Conservation (phyloP, 2,329 filamentous ascomycete species). For the Fusarium concolor region DNA sequence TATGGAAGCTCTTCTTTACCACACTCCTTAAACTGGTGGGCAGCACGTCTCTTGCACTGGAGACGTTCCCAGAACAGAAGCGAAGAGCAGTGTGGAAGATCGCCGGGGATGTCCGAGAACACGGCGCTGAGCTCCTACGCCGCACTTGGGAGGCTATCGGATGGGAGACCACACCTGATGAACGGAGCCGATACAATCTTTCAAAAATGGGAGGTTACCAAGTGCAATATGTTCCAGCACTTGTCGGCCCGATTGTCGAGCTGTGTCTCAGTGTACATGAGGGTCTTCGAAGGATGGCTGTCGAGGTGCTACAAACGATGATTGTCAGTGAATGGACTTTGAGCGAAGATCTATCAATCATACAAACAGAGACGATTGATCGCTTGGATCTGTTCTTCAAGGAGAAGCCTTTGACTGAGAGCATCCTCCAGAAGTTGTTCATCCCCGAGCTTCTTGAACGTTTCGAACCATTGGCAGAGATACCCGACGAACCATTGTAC, state of each 20-base stretch:
- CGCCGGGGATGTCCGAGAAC: conserved; percentile 92
- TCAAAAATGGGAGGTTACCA: conserved; percentile 94
- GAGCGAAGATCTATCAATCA: conserved; percentile 88
- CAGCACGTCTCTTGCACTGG: conserved; percentile 87
- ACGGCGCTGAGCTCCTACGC: conserved; percentile 86
- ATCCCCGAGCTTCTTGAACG: conserved; percentile 84
- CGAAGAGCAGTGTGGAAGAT: conserved; percentile 98
- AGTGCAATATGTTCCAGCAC: conserved; percentile 94
- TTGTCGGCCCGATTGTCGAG: conserved; percentile 92
- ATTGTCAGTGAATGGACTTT: conserved; percentile 98
- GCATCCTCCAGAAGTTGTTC: conserved; percentile 91
- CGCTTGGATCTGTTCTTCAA: conserved; percentile 92
- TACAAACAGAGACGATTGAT: conserved; percentile 97
- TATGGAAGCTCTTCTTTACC: conserved; percentile 95
- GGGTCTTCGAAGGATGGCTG: conserved; percentile 87
- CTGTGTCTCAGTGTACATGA: conserved; percentile 96
- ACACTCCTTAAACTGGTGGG: conserved; percentile 90
- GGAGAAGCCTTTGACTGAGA: conserved; percentile 86
- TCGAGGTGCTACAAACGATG: conserved; percentile 96
- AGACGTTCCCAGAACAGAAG: conserved; percentile 98
- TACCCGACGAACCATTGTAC: conserved; percentile 79
- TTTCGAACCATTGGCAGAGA: conserved; percentile 77
- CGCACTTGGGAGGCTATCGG: conserved; percentile 95
- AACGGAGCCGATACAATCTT: conserved; percentile 80
- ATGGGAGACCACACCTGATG: conserved; percentile 89